A percentile compares a stretch with the other conserved stretches of the same genome.
phyloP scores from a whole-genome alignment of 306 rosid species.

The Potentilla sterilis region DNA sequence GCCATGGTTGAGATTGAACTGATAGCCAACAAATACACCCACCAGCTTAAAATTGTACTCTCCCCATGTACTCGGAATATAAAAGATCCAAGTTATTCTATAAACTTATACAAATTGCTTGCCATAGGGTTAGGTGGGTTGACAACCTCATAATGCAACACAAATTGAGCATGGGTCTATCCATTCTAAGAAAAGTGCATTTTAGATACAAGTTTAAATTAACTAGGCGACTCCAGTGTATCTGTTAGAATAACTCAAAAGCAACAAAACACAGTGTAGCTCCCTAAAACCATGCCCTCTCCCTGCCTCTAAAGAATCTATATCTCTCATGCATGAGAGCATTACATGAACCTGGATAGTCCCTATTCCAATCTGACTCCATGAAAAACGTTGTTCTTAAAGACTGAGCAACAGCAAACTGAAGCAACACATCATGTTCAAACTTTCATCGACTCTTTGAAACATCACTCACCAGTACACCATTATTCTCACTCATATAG shows the following conservation, averaged over 20 bases:
- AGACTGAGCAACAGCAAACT: background rate
- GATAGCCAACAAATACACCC: background rate
- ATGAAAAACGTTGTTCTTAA: background rate
- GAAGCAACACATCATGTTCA: background rate
- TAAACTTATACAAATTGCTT: background rate
- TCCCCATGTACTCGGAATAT: background rate
- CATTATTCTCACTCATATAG: background rate
- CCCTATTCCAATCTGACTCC: background rate
- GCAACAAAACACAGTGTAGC: background rate
- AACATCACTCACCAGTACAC: background rate
- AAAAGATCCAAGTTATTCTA: background rate
- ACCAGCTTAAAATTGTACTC: background rate
- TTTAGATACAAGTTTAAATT: background rate
- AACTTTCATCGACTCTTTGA: background rate
- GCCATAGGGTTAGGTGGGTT: background rate
- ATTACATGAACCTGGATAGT: background rate
- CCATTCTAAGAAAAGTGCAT: background rate
- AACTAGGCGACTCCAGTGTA: background rate
- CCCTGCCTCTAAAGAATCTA: background rate
- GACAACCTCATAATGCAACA: background rate
- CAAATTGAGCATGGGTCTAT: no score
- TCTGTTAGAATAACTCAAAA: background rate
- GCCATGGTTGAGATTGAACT: background rate
- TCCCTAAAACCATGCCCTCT: background rate
- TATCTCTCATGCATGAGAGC: background rate